These are phyloP conservation scores for Neoboletus brunneissimus DNA, from an alignment of 768 basidiomycete species.

Conservation along the genomic window DNA sequence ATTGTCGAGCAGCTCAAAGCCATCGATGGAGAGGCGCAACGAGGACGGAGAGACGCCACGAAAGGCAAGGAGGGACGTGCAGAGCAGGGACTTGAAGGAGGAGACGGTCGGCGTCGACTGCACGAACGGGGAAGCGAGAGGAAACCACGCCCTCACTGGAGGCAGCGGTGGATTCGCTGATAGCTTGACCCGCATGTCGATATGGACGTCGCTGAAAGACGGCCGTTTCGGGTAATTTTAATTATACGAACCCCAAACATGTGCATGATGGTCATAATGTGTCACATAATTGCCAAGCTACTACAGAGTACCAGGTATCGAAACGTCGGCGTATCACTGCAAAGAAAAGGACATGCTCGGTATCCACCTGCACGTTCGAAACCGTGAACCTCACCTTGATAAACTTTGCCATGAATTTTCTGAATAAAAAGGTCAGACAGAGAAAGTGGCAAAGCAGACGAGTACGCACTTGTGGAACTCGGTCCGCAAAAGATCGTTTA, in stretches of 20 bases:
- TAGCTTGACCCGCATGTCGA: constrained; percentile 47
- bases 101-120: constrained; percentile 7
- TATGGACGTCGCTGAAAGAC: not conserved
- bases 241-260: no score
- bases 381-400: constrained; percentile 74
- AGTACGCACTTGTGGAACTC: constrained; percentile 84
- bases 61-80: constrained; percentile 13
- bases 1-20: constrained; percentile 27
- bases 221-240: not conserved
- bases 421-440: constrained; percentile 30
- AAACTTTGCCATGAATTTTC: constrained; percentile 92
- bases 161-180: constrained; percentile 48
- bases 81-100: constrained; percentile 21
- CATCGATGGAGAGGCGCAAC: constrained; percentile 27
- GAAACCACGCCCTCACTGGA: constrained; percentile 52
- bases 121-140: constrained; percentile 16
- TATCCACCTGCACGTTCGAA: not conserved
- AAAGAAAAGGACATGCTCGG: not conserved
- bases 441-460: not conserved
- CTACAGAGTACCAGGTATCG: not conserved
- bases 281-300: no score
- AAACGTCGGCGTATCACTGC: constrained; percentile 6
- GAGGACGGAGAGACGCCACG: not conserved
- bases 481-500: constrained; percentile 92
- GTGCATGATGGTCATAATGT: no score